Conservation (phyloP, 1,139 yeast species). For the Candida freyschussii region DNA sequence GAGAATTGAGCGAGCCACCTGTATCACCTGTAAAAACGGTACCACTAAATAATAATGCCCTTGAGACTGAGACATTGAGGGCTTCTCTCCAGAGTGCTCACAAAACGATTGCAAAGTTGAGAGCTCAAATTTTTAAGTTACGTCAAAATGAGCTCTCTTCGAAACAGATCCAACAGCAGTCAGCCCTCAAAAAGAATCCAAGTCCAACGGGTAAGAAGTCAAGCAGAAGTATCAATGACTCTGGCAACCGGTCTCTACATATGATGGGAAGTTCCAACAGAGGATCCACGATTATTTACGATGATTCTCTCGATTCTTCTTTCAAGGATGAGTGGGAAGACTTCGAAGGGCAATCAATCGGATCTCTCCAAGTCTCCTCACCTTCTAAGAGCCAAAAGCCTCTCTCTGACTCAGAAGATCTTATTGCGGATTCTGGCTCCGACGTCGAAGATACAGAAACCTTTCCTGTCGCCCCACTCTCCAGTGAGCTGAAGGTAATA, state of each 20-base stretch:
- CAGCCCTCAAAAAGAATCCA: slow-evolving; percentile 9
- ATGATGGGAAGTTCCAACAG: slow-evolving; percentile 21
- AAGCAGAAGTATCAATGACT: slow-evolving; percentile 14
- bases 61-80: slow-evolving; percentile 65
- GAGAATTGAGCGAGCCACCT: slow-evolving; percentile 26
- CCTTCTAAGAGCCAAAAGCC: slow-evolving; percentile 19
- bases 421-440: slow-evolving; percentile 24
- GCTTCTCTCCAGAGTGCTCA: slow-evolving; percentile 66
- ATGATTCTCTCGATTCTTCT: slow-evolving; percentile 19
- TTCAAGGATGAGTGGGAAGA: slow-evolving; percentile 30
- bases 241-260: slow-evolving; percentile 15
- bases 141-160: slow-evolving; percentile 28
- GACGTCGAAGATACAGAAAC: slow-evolving; percentile 17
- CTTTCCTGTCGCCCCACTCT: slow-evolving; percentile 18
- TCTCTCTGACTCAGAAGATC: slow-evolving; percentile 13
- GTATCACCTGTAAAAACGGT: slow-evolving; percentile 39
- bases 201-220: slow-evolving; percentile 14
- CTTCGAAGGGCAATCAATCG: slow-evolving; percentile 21
- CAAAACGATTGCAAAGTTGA: slow-evolving; percentile 50
- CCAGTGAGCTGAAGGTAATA: slow-evolving; percentile 23
- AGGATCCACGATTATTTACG: slow-evolving; percentile 20
- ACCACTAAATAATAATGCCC: slow-evolving; percentile 46
- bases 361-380: slow-evolving; percentile 10
- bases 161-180: slow-evolving; percentile 13
- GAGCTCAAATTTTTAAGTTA: slow-evolving; percentile 43